Evolutionary conservation across 2,329 filamentous ascomycete species (phyloP), one percentile per base, ranked within the genome.

Genomic region (Metarhizium rileyi): DNA sequence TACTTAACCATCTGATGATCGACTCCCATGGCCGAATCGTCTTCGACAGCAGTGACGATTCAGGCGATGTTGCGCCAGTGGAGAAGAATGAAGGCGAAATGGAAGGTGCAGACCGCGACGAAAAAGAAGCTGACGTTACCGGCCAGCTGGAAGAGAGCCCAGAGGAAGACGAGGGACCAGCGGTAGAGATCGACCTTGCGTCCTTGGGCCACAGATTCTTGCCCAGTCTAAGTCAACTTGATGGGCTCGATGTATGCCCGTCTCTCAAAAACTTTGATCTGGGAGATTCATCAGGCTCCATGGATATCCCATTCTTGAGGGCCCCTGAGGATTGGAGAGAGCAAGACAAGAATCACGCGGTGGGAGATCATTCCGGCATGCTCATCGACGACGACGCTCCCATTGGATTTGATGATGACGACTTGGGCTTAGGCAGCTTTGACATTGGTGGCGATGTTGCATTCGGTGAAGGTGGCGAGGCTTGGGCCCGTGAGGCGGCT

Each of bases 1-100:
- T 98, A 20, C 77, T 98, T 28, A 98, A 98, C 62, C 91, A 98
- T 67, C 75, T 98, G n/a, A 88, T 91, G 62, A 96, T 98, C 56
- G 93, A 98, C 66, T 80, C 81, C 2, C 82, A 89, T 55, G 93
- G 93, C 40, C 81, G 91, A 33, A 98, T 98, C 54, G 90, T 98
- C 5, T 98, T 98, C 63, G 93, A 98, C 69, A 97, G 91, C 71
- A 97, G 90, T 62, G 91, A 98, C 64, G 93, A 97, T 64, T 68
- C 78, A 20, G 78, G 72, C 16, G 80, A 83, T 55, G 71, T 70
- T 18, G 64, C 50, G 57, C 65, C 50, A 14, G 55, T 59, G 5
- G 59, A 58, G 18, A 66, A 64, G 54, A 63, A 61, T 38, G 70
- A 62, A 52, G 70, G 60, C 53, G 70, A 70, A 42, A 67, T 66